Base-by-base conservation (phyloP, 1,284 basidiomycete genomes). In the Afroboletus lepidellus region DNA sequence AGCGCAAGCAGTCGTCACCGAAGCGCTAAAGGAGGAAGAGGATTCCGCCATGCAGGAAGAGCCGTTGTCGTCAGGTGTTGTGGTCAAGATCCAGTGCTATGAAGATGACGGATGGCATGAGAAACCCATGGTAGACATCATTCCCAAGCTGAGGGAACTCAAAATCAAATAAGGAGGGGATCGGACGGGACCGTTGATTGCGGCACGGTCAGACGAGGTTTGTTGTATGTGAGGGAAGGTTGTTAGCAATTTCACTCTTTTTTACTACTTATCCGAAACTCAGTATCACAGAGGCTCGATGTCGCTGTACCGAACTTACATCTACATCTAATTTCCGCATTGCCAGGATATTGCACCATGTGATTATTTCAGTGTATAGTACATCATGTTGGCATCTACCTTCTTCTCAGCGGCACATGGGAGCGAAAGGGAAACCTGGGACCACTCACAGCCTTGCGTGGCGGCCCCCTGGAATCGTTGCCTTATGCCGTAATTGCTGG, bases 61-160 rank as follows among this genome's bases (percentile, higher is more conserved):
- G 24, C 12, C 41, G 9, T 3, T 13, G 9, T 15, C 21, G 12
- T 37, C 52, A 12, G 46, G 44, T 13, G 48, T 55, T 3, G n/a
- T 41, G 12, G 54, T 67, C 8, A 58, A 38, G 36, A 44, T 69
- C 23, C 51, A 58, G 23, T 47, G 44, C 15, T 53, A 45, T 21
- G 48, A 61, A 24, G 48, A 41, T n/a, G 42, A 53, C 5, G 45
- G 41, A 18, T 68, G 65, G 65, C 41, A 63, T 23, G 65, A 69
- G 46, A 60, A 46, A 33, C 46, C 50, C 18, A 21, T 66, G 47
- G 41, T 25, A 2, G 69, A 71, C 18, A 58, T 70, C 20, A 66
- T 71, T 8, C 66, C 65, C 20, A 52, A 50, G 34, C 21, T 68
- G 27, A 66, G 66, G 50, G 49, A 51, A 18, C 60, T 68, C 34